A percentile compares a stretch with the other conserved stretches of the same genome.
phyloP scores from a whole-genome alignment of 257 asterid genomes.

The Galeopsis tetrahit region DNA sequence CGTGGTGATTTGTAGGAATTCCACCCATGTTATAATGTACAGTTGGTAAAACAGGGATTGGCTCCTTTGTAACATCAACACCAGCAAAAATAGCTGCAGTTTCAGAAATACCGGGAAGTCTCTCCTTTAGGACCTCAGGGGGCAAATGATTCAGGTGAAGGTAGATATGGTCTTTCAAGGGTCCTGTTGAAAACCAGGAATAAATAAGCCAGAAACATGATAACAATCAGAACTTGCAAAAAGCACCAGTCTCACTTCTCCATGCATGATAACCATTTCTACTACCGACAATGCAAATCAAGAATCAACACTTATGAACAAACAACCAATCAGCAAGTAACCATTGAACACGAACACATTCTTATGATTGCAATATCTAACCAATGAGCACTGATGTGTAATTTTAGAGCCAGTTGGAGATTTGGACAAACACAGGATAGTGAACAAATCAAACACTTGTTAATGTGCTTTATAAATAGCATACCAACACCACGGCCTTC shows the following conservation, averaged over 20 bases:
- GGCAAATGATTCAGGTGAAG: slow-evolving; percentile 97
- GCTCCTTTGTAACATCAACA: slow-evolving; percentile 97
- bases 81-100: slow-evolving; percentile 99
- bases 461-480: slow-evolving; percentile 20
- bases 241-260: slow-evolving; percentile 9
- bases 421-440: slow-evolving; percentile 17
- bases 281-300: slow-evolving; percentile 15
- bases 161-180: slow-evolving; percentile 91
- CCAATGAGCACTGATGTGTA: not conserved
- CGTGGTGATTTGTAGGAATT: slow-evolving; percentile 91
- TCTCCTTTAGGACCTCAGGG: slow-evolving; percentile 96
- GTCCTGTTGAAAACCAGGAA: slow-evolving; percentile 56
- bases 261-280: slow-evolving; percentile 14
- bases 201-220: slow-evolving; percentile 6
- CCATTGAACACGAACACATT: slow-evolving; percentile 5
- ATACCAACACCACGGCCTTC: slow-evolving; percentile 99
- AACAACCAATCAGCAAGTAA: not conserved
- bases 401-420: not conserved
- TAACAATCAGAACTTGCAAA: slow-evolving; percentile 16
- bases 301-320: not conserved
- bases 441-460: slow-evolving; percentile 30
- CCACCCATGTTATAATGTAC: slow-evolving; percentile 99
- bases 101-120: slow-evolving; percentile 99
- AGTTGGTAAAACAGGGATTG: slow-evolving; percentile 96
- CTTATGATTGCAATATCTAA: slow-evolving; percentile 7